phyloP scores from a whole-genome alignment of 179 eudicot species.

The Pouteria campechiana region DNA sequence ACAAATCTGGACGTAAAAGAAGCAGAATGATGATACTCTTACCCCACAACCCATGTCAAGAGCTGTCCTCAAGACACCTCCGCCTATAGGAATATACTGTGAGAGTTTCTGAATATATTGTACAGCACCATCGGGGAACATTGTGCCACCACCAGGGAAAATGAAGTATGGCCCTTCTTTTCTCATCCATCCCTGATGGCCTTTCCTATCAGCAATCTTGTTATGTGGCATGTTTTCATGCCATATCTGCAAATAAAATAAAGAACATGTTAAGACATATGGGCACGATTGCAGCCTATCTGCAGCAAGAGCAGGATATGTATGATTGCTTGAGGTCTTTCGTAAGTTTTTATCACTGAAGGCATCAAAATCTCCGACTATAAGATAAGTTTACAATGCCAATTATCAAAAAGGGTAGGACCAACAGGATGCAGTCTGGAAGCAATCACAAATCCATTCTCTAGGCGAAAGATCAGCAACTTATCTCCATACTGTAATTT shows the following conservation, averaged over 20 bases:
- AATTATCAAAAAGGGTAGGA: too few species aligned
- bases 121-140: slow-evolving; percentile 92
- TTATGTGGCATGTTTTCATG: slow-evolving; percentile 91
- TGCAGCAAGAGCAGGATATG: too few species aligned
- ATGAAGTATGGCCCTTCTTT: slow-evolving; percentile 74
- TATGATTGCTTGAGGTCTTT: too few species aligned
- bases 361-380: too few species aligned
- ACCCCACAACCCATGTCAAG: slow-evolving; percentile 99
- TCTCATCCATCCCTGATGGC: slow-evolving; percentile 99
- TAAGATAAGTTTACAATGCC: too few species aligned
- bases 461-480: too few species aligned
- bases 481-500: too few species aligned
- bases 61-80: slow-evolving; percentile 81
- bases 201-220: slow-evolving; percentile 92
- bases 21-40: slow-evolving; percentile 13
- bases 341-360: too few species aligned
- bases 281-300: too few species aligned
- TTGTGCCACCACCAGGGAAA: slow-evolving; percentile 97
- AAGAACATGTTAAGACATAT: not conserved
- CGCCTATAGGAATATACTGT: slow-evolving; percentile 78
- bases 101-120: slow-evolving; percentile 83
- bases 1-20: too few species aligned
- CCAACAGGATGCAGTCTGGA: too few species aligned
- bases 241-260: slow-evolving; percentile 62
- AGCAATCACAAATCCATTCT: too few species aligned